phyloP scores from a whole-genome alignment of 768 basidiomycete species.

The Tulasnella calospora region DNA sequence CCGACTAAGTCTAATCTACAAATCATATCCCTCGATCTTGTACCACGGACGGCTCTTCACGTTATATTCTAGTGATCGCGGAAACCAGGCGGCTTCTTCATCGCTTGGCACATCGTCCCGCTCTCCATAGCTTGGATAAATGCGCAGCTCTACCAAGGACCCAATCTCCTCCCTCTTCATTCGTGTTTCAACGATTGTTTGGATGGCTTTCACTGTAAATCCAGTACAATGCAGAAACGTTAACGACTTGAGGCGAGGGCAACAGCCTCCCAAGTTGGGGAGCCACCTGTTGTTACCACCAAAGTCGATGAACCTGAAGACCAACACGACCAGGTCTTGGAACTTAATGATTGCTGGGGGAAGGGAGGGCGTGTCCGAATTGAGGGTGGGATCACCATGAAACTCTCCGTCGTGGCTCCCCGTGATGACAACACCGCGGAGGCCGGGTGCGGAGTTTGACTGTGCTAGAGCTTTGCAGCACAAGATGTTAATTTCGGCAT shows the following conservation, averaged over 20 bases:
- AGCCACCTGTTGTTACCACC: neutral
- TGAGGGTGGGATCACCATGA: too few species aligned
- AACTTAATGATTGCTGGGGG: neutral
- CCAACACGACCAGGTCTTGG: neutral
- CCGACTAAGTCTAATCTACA: neutral
- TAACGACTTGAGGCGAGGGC: neutral
- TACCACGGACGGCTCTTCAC: neutral
- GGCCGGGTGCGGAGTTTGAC: neutral
- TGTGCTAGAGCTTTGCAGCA: neutral
- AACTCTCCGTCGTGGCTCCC: neutral
- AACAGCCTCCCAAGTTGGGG: neutral
- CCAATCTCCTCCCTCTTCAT: neutral
- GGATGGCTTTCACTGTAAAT: neutral
- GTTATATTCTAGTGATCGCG: neutral
- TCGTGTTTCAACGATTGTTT: neutral
- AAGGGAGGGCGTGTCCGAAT: neutral
- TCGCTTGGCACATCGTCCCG: neutral
- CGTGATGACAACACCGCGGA: neutral
- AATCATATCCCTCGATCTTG: neutral
- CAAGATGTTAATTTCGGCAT: neutral
- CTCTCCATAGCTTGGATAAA: neutral
- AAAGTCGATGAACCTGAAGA: neutral
- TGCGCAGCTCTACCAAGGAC: neutral
- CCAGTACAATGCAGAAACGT: neutral
- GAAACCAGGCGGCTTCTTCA: neutral